These are phyloP conservation scores for Solanum bukasovii DNA, from an alignment of 257 asterid genomes.

Conservation along the genomic window DNA sequence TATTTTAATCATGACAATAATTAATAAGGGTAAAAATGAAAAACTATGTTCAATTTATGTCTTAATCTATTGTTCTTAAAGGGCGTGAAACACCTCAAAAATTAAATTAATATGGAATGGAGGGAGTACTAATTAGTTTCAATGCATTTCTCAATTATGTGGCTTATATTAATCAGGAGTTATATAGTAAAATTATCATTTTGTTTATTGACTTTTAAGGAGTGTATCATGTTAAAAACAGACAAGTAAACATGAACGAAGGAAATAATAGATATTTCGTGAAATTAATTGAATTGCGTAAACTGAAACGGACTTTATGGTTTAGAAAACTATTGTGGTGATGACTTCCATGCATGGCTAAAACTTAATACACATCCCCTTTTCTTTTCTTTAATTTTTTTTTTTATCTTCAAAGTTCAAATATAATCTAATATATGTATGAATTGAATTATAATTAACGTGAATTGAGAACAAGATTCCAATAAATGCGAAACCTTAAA, in stretches of 20 bases:
- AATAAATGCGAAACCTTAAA: neutral
- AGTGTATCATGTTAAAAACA: neutral
- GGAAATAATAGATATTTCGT: rapidly evolving
- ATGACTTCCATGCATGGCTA: neutral
- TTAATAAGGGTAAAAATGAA: too few relatives aligned
- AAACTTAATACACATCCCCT: neutral
- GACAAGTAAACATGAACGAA: too few relatives aligned
- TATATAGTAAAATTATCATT: too few relatives aligned
- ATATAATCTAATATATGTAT: neutral
- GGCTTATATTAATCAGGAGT: too few relatives aligned
- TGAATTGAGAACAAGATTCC: neutral
- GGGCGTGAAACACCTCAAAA: too few relatives aligned
- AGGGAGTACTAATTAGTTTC: too few relatives aligned
- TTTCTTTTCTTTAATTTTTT: neutral
- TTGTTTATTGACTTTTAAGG: too few relatives aligned
- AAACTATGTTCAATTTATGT: too few relatives aligned
- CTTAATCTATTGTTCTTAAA: too few relatives aligned
- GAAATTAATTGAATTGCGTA: rapidly evolving
- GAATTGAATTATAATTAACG: neutral
- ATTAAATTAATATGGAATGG: too few relatives aligned
- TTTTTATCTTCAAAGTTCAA: neutral
- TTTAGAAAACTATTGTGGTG: neutral
- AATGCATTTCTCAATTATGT: too few relatives aligned
- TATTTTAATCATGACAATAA: too few relatives aligned
- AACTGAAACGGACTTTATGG: neutral